Base-by-base conservation (phyloP, 768 basidiomycete species). In the Sporobolomyces roseus region DNA sequence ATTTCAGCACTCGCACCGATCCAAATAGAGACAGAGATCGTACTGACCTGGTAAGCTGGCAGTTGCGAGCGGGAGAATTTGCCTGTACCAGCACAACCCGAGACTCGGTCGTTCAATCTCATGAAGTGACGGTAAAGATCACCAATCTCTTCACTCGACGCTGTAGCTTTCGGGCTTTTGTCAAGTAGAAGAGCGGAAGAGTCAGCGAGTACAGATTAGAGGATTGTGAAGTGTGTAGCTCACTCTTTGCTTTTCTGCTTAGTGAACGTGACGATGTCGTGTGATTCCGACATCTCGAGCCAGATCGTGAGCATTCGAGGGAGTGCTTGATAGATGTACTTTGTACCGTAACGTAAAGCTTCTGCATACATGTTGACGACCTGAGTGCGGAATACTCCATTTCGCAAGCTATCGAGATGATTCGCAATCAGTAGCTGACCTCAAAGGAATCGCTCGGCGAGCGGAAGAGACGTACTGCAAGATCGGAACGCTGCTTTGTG, bases 301-400 rank as follows among this genome's bases (percentile, higher is more conserved):
- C 93, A 99, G 35, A 99, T 85, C 0, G 93, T 98, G 13, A 99
- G 83, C 70, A 97, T 82, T 46, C 96, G 86, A 0, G 96, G 93
- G 68, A 99, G 86, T 0, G 92, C 91, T 77, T 94, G 94, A 78
- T 94, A 98, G 29, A 94, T 87, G 77, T 88, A 96, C 81, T 99
- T 99, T 43, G 93, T 91, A 23, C 96, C 96, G 75, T 83, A 80
- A 75, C 82, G 81, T 52, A 93, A 85, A 1, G 93, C 88, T 68
- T 51, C 48, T 14, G 56, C 36, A 65, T 65, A 76, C 32, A 59
- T 45, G 38, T 67, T 64, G 38, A 74, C 68, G 12, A 54, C 51
- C 7, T 69, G 56, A 12, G 21, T 21, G 52, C 62, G 27, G 14
- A 25, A 19, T 17, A 58, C 19, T 29, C 45, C 43, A 23, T 46